Conservation (phyloP, 2,329 filamentous ascomycete species). For the Epichloe coenophiala region DNA sequence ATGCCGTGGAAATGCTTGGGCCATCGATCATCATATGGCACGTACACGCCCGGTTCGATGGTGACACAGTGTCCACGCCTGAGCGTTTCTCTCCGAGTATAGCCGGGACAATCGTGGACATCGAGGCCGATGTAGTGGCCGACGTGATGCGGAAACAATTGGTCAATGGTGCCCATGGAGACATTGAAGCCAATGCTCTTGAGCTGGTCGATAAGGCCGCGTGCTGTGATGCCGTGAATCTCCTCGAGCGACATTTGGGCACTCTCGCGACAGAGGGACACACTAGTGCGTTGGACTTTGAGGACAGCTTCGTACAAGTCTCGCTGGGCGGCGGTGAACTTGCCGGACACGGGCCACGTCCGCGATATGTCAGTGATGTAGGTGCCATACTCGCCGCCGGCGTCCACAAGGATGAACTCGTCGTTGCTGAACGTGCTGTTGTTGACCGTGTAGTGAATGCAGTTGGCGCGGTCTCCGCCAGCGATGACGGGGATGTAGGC, state of each 20-base stretch:
- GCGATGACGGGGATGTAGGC: conserved; percentile 94
- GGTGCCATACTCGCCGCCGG: conserved; percentile 82
- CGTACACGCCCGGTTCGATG: conserved; percentile 86
- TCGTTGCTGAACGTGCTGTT: conserved; percentile 53
- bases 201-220: conserved; percentile 57
- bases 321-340: conserved; percentile 64
- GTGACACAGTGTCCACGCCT: conserved; percentile 77
- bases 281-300: conserved; percentile 62
- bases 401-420: conserved; percentile 79
- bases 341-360: conserved; percentile 77
- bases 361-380: conserved; percentile 95
- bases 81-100: conserved; percentile 53
- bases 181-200: conserved; percentile 69
- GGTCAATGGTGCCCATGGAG: conserved; percentile 43
- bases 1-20: conserved; percentile 75
- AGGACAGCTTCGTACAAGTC: conserved; percentile 84
- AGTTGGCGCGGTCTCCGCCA: conserved; percentile 70
- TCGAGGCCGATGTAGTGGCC: conserved; percentile 93
- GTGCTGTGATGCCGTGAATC: conserved; percentile 67
- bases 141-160: conserved; percentile 84
- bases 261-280: conserved; percentile 64
- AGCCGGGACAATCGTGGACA: conserved; percentile 83
- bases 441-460: conserved; percentile 93
- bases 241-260: conserved; percentile 67
- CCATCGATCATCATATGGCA: conserved; percentile 76